Evolutionary conservation across 495 filamentous ascomycete genomes (phyloP).

Genomic region (Hypoxylon lienhwacheense): DNA sequence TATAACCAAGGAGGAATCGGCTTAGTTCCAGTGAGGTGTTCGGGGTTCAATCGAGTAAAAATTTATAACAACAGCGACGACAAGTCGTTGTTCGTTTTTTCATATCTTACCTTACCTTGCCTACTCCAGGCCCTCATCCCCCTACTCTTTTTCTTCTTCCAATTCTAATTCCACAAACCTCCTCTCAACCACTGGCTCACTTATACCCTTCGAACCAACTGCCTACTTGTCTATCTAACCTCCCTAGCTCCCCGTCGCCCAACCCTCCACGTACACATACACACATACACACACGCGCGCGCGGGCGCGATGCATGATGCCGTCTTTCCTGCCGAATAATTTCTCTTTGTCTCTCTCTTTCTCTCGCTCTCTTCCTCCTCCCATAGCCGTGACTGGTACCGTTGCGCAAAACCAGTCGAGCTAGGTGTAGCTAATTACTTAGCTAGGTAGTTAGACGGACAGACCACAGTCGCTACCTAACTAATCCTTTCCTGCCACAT

Average conservation of each 20-base stretch:
- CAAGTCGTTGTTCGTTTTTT: slow-evolving; percentile 25
- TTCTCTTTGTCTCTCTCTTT: no score
- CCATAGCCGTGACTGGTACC: slow-evolving; percentile 45
- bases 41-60: slow-evolving; percentile 23
- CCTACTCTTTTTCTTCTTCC: no score
- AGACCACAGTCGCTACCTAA: no score
- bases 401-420: slow-evolving; percentile 53
- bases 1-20: slow-evolving; percentile 23
- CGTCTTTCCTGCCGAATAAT: slow-evolving; percentile 45
- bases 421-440: no score
- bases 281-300: slow-evolving; percentile 41
- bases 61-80: slow-evolving; percentile 26
- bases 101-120: slow-evolving; percentile 24
- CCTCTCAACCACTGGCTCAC: no score
- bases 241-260: slow-evolving; percentile 22
- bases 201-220: no score
- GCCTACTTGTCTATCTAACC: slow-evolving; percentile 12
- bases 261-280: slow-evolving; percentile 36
- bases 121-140: no score
- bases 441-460: slow-evolving; percentile 43
- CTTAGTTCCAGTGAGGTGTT: no score
- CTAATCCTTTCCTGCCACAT: slow-evolving; percentile 53
- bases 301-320: slow-evolving; percentile 52
- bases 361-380: no score
- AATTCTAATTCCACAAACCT: no score